Base-by-base conservation (phyloP, 1,284 basidiomycete genomes). In the Apiotrichum sp. region DNA sequence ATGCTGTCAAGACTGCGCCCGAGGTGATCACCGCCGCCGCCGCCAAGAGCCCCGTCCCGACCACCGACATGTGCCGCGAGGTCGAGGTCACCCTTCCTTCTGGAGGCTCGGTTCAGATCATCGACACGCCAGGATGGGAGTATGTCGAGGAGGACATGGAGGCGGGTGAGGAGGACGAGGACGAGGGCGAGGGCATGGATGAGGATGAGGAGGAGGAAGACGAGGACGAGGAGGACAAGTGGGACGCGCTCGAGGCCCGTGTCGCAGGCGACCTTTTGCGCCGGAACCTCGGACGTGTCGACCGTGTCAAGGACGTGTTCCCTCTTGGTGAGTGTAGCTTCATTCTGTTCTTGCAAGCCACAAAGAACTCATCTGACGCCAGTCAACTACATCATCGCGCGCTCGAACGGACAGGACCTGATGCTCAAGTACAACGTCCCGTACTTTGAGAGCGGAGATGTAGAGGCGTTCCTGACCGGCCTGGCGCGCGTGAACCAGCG, bases 381-480 rank as follows among this genome's bases (percentile, higher is more conserved):
- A 91, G 90, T 89, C 59, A 78, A 82, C 35, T 81, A 87, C 61
- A 83, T 96, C 58, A 79, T 93, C n/a, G 73, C 82, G 35, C 83
- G 84, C 38, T 84, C 87, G 13, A 84, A 84, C 64, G 77, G 82
- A 16, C 86, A 93, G 68, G 92, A 95, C 73, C 79, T 96, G 48
- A 93, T 93, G 87, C 78, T 95, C 46, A 80, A 86, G 53, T 95
- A 93, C 79, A 86, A 83, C 67, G 80, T 93, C n/a, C 88, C 93
- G 11, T 87, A 86, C 29, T 93, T 93, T 71, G 68, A 81, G n/a
- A 79, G 80, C 42, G 84, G 85, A 2, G 85, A 92, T 61, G 76
- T 83, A 14, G 81, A 82, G 49, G 83, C 85, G 0, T 93, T 98
- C 81, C 80, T 98, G 40, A 82, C 87, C 39, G 85, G 85, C 52